Evolutionary conservation across 2,329 filamentous ascomycete species (phyloP).

Genomic region (Cladosporium sp.): DNA sequence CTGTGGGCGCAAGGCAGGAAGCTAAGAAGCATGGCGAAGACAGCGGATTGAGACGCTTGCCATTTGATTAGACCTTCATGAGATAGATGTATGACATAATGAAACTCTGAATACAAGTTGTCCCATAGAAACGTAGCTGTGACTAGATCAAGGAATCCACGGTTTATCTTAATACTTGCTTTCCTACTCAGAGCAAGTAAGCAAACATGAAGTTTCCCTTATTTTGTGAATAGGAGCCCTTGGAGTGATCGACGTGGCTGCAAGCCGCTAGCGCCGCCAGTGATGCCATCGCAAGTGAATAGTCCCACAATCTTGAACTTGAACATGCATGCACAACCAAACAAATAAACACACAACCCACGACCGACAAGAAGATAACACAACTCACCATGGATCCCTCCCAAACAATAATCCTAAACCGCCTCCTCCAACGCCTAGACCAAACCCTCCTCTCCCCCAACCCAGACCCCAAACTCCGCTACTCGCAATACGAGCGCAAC

Average conservation of each 20-base stretch:
- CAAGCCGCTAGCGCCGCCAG: conserved; percentile 17
- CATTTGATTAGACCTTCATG: conserved; percentile 65
- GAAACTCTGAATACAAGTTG: neutral
- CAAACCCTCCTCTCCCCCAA: conserved; percentile 65
- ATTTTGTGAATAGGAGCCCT: neutral
- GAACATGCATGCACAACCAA: neutral
- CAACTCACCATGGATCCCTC: conserved; percentile 38
- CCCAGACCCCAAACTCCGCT: conserved; percentile 46
- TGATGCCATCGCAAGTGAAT: conserved; percentile 15
- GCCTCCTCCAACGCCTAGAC: conserved; percentile 67
- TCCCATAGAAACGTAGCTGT: neutral
- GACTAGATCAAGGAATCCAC: neutral
- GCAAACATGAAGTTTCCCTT: too few species aligned
- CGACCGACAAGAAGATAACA: neutral
- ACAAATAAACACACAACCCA: conserved; percentile 4
- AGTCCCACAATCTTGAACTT: neutral
- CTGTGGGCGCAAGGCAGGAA: conserved; percentile 86
- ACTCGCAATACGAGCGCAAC: conserved; percentile 66
- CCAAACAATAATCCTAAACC: conserved; percentile 51
- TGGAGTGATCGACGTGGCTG: conserved; percentile 15
- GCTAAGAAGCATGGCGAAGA: conserved; percentile 72
- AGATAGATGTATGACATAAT: neutral
- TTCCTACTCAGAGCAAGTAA: too few species aligned
- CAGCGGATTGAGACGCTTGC: conserved; percentile 69
- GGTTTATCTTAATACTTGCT: too few species aligned